Conservation (phyloP, 2,329 filamentous ascomycete genomes). For the Scedosporium minutisporum region DNA sequence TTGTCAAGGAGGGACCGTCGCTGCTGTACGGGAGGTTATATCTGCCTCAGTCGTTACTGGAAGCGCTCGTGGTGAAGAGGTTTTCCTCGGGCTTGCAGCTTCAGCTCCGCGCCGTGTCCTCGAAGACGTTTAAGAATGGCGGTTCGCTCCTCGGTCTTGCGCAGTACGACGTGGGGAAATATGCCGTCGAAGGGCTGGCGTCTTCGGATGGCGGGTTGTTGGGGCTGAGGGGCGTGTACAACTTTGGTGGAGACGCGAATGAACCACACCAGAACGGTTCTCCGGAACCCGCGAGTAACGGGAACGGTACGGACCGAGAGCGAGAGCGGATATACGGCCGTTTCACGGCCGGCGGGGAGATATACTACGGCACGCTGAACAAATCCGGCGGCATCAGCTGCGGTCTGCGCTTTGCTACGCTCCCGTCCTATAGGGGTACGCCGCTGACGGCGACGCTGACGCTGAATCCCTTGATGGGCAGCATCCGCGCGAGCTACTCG, state of each 20-base stretch:
- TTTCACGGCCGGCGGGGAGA: constrained; percentile 82
- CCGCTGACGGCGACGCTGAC: constrained; percentile 91
- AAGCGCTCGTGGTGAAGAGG: constrained; percentile 74
- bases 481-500: constrained; percentile 82
- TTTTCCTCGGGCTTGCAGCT: constrained; percentile 70
- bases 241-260: constrained; percentile 68
- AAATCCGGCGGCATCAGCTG: constrained; percentile 88
- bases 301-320: constrained; percentile 33
- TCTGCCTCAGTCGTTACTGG: constrained; percentile 74
- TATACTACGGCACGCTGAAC: constrained; percentile 92
- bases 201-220: constrained; percentile 87
- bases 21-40: constrained; percentile 72
- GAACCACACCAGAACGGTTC: constrained; percentile 10
- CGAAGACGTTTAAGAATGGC: constrained; percentile 60
- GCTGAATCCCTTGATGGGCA: constrained; percentile 88
- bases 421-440: constrained; percentile 71
- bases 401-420: constrained; percentile 79
- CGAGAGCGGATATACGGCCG: constrained; percentile 63
- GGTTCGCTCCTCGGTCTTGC: constrained; percentile 64
- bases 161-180: constrained; percentile 79
- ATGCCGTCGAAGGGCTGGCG: constrained; percentile 80
- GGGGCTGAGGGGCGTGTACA: constrained; percentile 83
- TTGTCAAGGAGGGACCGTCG: constrained; percentile 32
- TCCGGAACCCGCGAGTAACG: constrained; percentile 7
- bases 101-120: constrained; percentile 69